phyloP scores from a whole-genome alignment of 208 protist genomes.

The Trypanosoma theileri region DNA sequence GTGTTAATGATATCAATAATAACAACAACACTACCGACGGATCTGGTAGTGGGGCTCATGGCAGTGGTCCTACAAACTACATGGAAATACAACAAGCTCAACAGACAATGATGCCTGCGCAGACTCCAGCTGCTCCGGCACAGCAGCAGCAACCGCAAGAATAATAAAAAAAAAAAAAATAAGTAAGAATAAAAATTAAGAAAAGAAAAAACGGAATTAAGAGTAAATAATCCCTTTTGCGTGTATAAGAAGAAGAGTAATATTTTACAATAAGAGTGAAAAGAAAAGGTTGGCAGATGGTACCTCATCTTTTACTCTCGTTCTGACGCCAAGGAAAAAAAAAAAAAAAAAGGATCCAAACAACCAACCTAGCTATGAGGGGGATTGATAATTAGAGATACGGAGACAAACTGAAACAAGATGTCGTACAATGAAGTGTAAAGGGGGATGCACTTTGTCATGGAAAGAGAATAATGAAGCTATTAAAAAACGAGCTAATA shows the following conservation, averaged over 20 bases:
- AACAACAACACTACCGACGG: slow-evolving; percentile 9
- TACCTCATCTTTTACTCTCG: no score
- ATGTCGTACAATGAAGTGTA: no score
- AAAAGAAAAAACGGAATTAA: neutral
- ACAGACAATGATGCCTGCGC: neutral
- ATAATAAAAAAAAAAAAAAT: neutral
- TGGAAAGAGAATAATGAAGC: no score
- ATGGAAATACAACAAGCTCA: slow-evolving; percentile 9
- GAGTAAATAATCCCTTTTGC: neutral
- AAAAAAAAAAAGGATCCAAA: no score
- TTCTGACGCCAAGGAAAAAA: no score
- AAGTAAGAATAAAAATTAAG: neutral
- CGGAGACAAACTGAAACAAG: no score
- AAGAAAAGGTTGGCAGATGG: no score
- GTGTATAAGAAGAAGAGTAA: neutral
- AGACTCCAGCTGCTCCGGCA: neutral
- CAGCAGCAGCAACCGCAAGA: neutral
- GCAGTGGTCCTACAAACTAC: slow-evolving; percentile 1
- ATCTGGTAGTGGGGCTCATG: neutral
- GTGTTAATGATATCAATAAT: slow-evolving; percentile 12
- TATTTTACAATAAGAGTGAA: neutral
- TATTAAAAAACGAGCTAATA: no score
- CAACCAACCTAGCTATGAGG: no score
- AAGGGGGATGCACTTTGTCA: no score
- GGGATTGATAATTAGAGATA: no score